Base-by-base conservation (phyloP, 305 asterid genomes). In the Solanum hybrid region DNA sequence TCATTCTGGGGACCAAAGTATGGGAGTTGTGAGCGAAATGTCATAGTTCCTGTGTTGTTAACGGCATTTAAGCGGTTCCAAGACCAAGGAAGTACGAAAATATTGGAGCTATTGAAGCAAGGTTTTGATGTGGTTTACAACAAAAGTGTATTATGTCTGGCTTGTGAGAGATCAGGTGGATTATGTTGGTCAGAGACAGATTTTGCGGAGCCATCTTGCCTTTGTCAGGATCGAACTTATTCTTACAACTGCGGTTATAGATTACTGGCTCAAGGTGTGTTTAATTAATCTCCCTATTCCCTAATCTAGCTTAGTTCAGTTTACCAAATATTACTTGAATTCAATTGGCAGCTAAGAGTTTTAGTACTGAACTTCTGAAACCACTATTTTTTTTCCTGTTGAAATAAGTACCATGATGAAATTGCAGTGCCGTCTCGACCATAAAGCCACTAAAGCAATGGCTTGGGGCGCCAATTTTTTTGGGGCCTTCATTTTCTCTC, bases 91-190 rank as follows among this genome's bases (percentile, higher is more conserved):
- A 38, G 89, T 5, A 29, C 12, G 5, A 40, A 15, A 2, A 27
- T 89, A 19, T 29, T 9, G 77, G 88, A 38, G 35, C 24, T 90
- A 14, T 9, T 90, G 87, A 35, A 24, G 32, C 13, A 56, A 42
- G 93, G 91, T 7, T 85, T 90, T 60, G 1, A 12, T 3, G 75
- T 90, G 77, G 90, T 26, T 77, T 90, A 87, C 37, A 31, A 10
- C 7, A 38, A 89, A 14, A 38, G 78, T 6, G 0, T 0, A 7
- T 13, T 36, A 31, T 90, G 93, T 37, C 6, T 22, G 5, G 29
- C 78, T 12, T 89, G 93, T 79, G 35, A 8, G 87, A 24, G 0
- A 1, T 69, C 93, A 0, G 27, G 78, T 0, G 93, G 93, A 12
- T 12, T 77, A 85, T 89, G 90, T 40, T 71, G 90, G 90, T 56